These are phyloP conservation scores for Oryza nivara DNA, from an alignment of 176 grass and related monocot species.

Conservation along the genomic window DNA sequence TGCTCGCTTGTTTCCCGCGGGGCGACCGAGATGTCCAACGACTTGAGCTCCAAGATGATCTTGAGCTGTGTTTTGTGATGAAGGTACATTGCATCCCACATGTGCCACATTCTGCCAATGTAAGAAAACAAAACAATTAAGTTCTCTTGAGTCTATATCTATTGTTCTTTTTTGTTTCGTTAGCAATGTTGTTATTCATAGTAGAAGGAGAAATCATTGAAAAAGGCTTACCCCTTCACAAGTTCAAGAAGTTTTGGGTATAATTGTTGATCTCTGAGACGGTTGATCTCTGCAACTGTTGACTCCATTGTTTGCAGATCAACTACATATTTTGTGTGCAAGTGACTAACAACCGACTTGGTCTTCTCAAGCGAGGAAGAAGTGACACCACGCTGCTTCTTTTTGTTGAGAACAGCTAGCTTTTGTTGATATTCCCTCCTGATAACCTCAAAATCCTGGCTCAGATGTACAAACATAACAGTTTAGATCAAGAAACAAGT, in stretches of 20 bases:
- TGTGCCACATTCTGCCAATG: constrained; percentile 58
- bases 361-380: constrained; percentile 69
- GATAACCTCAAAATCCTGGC: constrained; percentile 81
- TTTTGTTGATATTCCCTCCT: constrained; percentile 83
- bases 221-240: constrained; percentile 66
- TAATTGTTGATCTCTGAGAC: constrained; percentile 76
- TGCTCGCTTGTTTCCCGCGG: constrained; percentile 62
- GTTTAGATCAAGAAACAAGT: neutral
- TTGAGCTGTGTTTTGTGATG: constrained; percentile 62
- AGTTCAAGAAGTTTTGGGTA: constrained; percentile 84
- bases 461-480: constrained; percentile 19
- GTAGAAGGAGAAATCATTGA: neutral
- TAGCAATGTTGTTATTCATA: neutral
- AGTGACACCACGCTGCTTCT: constrained; percentile 63
- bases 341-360: constrained; percentile 73
- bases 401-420: constrained; percentile 71
- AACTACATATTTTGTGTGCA: constrained; percentile 85
- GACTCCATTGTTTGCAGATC: constrained; percentile 84
- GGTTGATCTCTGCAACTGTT: constrained; percentile 81
- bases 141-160: neutral
- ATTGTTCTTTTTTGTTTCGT: neutral
- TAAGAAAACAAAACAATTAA: constrained; percentile 19
- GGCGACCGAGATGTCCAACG: constrained; percentile 48
- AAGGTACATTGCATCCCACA: constrained; percentile 68
- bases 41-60: constrained; percentile 57